Base-by-base conservation (phyloP, 2,329 filamentous ascomycete genomes). In the Sporothrix schenckii region DNA sequence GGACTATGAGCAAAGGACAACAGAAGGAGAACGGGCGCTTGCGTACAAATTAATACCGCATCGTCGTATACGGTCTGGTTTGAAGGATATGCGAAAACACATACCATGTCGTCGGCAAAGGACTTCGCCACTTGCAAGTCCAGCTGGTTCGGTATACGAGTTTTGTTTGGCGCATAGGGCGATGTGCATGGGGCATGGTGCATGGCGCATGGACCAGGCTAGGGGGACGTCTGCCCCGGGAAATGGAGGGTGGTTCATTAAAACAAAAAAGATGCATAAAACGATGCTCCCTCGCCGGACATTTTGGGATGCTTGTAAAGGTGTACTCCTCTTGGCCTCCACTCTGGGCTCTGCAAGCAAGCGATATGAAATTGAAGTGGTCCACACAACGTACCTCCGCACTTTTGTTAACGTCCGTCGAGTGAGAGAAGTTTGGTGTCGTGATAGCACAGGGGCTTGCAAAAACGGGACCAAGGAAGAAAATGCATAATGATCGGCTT, bases 91-190 rank as follows among this genome's bases (percentile, higher is more conserved):
- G 41, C 9, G 27, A 16, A 56, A 56, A 34, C 14, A 56, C 53
- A 34, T 13, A 34, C 30, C 6, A 54, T 16, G 3, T 4, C 4
- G 19, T 19, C 11, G 9, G 41, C 9, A 60, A 39, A 30, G 61
- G 24, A 66, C 61, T 34, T 66, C 24, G 44, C 61, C 61, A 52
- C 61, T 66, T 50, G 44, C 39, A 66, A 52, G 61, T 66, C 61
- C 61, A 50, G 44, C 14, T 50, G 9, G 24, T 9, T 30, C 56
- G 30, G 30, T 27, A 58, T 24, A 44, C 27, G 19, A 14, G 9
- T n/a, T 4, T 58, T 47, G 41, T 39, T 34, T 58, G 16, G 54
- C 16, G 54, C 30, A 58, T 39, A 58, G 54, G 54, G 54, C 54
- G 5, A 19, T 30, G 16, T 27, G 16, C 30, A 4, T 52, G 19